Evolutionary conservation across 257 asterid genomes (phyloP), one percentile per base, ranked within the genome.

Genomic region (Solanum medicagineum): DNA sequence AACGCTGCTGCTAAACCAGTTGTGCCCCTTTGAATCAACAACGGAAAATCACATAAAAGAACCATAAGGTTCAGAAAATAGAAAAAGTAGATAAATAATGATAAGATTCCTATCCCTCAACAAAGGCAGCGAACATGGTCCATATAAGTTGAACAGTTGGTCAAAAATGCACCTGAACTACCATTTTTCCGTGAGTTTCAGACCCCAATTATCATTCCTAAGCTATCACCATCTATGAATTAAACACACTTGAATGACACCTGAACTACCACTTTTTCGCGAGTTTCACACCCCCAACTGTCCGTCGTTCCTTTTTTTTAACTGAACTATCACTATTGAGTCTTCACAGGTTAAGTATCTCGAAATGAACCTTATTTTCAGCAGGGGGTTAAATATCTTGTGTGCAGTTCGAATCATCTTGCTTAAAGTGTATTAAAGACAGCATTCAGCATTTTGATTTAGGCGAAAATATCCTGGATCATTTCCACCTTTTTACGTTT

Each of bases 1-100:
- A 97, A 57, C 1, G 97, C 89, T 49, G 87, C 88, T 2, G 99
- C 99, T 81, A 97, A 90, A 84, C 93, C 95, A 57, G 97, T 86
- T 10, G 94, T 89, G 5, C 86, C 93, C 90, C 99, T 96, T 62
- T 32, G 45, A 45, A 62, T 63, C 9, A 12, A 51, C 22, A n/a
- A 59, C 56, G 24, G 85, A 82, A 45, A 24, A 77, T 15, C 45
- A 53, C 24, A 20, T 59, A 59, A 62, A 59, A n/a, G 15, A 42
- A 55, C 22, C 12, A 9, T 19, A 22, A 44, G 15, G 40, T 9
- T 14, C 10, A 55, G 63, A 80, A 16, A 36, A 54, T 55, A 19
- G 70, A 56, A 26, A 17, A 26, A 65, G 71, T 26, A 26, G 1
- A 26, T 26, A 42, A 65, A 81, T 29, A 36, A 29, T 54, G 26